Conservation (phyloP, 2,329 filamentous ascomycete species). For the Penicillium fuscoglaucum region DNA sequence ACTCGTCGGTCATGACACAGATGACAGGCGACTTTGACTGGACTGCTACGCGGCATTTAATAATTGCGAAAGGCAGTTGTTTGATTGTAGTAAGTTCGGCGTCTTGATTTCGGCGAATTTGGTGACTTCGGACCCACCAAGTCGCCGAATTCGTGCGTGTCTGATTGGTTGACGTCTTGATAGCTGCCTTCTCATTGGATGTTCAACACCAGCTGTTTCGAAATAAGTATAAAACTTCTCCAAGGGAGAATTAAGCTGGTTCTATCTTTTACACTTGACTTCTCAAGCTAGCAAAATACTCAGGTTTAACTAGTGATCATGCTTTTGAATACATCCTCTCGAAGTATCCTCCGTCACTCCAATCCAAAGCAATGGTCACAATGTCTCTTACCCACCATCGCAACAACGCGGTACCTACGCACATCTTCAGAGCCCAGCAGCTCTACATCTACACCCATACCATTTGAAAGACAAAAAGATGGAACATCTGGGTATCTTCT, state of each 20-base stretch:
- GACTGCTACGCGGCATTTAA: constrained; percentile 8
- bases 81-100: constrained; percentile 4
- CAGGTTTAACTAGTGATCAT: not conserved
- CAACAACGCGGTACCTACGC: not conserved
- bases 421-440: not conserved
- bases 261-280: not conserved
- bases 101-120: constrained; percentile 10
- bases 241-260: not conserved
- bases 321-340: not conserved
- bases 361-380: constrained; percentile 1
- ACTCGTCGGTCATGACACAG: constrained; percentile 21
- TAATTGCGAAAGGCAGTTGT: not conserved
- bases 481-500: constrained; percentile 10
- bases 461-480: not conserved
- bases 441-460: not conserved
- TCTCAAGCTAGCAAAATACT: not conserved
- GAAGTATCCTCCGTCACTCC: not conserved
- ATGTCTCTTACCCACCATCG: not conserved
- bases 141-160: constrained; percentile 3
- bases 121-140: not conserved
- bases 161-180: not conserved
- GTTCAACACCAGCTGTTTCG: not conserved
- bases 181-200: not conserved
- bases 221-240: not conserved
- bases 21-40: constrained; percentile 17